These are phyloP conservation scores for Serendipita sp. DNA, from an alignment of 768 basidiomycete species.

Conservation along the genomic window DNA sequence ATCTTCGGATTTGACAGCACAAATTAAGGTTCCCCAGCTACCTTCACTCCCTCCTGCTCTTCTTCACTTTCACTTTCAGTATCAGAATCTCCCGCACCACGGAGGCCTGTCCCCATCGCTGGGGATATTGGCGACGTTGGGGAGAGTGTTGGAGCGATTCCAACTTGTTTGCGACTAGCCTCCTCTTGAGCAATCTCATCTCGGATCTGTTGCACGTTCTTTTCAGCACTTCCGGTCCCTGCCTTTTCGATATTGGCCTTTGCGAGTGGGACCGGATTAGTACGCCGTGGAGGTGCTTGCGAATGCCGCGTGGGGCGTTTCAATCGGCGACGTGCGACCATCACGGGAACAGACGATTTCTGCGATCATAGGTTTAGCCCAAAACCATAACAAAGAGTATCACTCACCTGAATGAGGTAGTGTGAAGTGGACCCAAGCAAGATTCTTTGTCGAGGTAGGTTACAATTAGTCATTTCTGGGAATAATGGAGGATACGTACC, in stretches of 20 bases:
- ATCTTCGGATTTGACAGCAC: background rate
- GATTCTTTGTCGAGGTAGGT: constrained; percentile 35
- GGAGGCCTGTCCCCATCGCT: background rate
- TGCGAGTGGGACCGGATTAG: constrained; percentile 69
- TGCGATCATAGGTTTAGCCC: constrained; percentile 17
- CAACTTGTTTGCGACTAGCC: constrained; percentile 17
- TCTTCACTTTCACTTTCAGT: constrained; percentile 4
- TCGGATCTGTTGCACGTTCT: constrained; percentile 67
- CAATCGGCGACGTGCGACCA: constrained; percentile 86
- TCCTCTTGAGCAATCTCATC: constrained; percentile 61
- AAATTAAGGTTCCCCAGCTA: background rate
- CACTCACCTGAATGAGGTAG: constrained; percentile 65
- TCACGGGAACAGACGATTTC: constrained; percentile 90
- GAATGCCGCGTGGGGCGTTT: constrained; percentile 71
- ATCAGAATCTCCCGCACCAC: background rate
- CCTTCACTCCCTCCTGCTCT: background rate
- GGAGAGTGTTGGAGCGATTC: background rate
- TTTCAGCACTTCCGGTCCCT: constrained; percentile 61
- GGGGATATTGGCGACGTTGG: background rate
- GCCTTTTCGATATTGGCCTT: constrained; percentile 81
- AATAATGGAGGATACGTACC: constrained; percentile 31
- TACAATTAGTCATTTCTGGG: background rate
- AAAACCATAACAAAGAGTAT: background rate
- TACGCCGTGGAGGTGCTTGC: constrained; percentile 68
- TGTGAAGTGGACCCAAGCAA: constrained; percentile 90